Evolutionary conservation across 345 rosid species (phyloP).

Genomic region (Cardamine occulta): DNA sequence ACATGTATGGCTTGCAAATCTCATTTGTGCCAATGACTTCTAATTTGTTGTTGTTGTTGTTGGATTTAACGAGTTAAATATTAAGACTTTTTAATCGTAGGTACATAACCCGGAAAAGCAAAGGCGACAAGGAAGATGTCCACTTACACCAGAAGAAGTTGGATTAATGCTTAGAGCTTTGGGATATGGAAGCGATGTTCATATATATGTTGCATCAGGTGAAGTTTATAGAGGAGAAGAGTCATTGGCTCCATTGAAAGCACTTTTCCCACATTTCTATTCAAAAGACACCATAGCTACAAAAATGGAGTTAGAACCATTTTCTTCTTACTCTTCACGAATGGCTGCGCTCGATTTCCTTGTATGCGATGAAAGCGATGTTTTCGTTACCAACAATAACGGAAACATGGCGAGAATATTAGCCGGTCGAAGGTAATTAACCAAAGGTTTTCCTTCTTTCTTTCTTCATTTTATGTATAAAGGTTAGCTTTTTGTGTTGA

Average conservation of each 20-base stretch:
- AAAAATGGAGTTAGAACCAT: conserved; percentile 74
- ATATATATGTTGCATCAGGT: conserved; percentile 98
- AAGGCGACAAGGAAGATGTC: conserved; percentile 97
- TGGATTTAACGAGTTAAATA: conserved; percentile 10
- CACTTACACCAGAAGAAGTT: conserved; percentile 94
- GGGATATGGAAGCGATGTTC: conserved; percentile 89
- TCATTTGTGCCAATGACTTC: not conserved
- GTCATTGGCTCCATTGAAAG: conserved; percentile 78
- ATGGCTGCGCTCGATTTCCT: conserved; percentile 99
- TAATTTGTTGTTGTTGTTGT: not conserved
- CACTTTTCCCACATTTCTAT: conserved; percentile 85
- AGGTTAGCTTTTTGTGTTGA: not conserved
- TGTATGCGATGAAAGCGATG: conserved; percentile 95
- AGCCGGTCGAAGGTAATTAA: conserved; percentile 85
- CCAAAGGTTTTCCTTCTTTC: no score
- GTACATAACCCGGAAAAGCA: conserved; percentile 76
- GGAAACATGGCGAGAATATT: conserved; percentile 96
- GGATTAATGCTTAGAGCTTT: conserved; percentile 96
- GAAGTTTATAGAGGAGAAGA: conserved; percentile 90
- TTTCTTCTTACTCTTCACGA: conserved; percentile 83
- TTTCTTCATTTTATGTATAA: not conserved
- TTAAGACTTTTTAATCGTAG: conserved; percentile 50
- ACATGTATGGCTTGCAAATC: conserved; percentile 67
- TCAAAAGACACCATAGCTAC: conserved; percentile 84
- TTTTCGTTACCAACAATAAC: conserved; percentile 94